Evolutionary conservation across 2,329 filamentous ascomycete species (phyloP).

Genomic region (Mariannaea elegans): DNA sequence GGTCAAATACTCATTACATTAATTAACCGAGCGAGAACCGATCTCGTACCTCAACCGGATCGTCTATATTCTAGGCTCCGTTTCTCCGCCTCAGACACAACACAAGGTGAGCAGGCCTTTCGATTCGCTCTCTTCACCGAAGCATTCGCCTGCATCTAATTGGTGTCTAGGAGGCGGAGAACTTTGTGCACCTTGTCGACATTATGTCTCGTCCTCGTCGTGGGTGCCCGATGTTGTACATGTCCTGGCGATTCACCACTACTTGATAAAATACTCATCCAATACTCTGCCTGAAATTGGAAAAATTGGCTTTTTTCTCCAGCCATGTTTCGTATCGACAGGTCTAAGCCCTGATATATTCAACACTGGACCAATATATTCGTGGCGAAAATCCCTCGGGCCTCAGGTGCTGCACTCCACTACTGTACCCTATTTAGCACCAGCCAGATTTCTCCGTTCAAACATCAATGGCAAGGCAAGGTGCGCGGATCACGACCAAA

Average conservation of each 20-base stretch:
- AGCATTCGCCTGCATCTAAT: neutral
- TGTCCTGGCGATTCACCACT: too few species aligned
- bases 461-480: conserved; percentile 6
- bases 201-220: neutral
- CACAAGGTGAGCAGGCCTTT: neutral
- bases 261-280: too few species aligned
- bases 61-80: neutral
- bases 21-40: neutral
- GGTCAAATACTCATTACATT: neutral
- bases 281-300: neutral
- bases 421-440: too few species aligned
- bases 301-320: neutral
- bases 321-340: neutral
- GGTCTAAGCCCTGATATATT: neutral
- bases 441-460: too few species aligned
- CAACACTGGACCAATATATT: neutral
- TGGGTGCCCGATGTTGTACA: too few species aligned
- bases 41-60: neutral
- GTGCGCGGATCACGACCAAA: neutral
- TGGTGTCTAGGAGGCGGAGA: neutral
- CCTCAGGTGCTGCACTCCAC: neutral
- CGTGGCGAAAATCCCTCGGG: neutral
- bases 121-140: neutral
- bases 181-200: neutral
- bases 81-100: neutral